Conservation (phyloP, 106 monocot species). For the Dioscorea dumetorum region DNA sequence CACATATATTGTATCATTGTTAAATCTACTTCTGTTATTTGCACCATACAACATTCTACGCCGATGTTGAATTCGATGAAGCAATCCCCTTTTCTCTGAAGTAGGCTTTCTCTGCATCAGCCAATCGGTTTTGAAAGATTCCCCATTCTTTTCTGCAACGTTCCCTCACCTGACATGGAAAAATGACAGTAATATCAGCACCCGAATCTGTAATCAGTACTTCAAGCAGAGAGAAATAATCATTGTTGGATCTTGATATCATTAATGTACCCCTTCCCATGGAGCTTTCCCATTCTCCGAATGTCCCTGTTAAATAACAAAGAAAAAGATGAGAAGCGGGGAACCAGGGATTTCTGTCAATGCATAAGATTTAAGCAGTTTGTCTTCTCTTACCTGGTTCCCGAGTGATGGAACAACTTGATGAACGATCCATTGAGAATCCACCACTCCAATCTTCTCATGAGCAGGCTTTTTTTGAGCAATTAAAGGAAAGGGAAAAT, state of each 20-base stretch:
- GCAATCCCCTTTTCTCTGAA: not conserved
- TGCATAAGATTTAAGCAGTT: no score
- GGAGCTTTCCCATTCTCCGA: conserved; percentile 14
- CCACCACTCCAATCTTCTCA: conserved; percentile 14
- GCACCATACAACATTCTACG: not conserved
- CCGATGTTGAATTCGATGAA: conserved; percentile 3
- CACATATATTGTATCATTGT: no score
- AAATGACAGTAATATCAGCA: not conserved
- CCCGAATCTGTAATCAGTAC: not conserved
- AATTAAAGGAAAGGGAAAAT: no score
- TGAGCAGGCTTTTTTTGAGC: conserved; percentile 1
- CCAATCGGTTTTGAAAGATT: conserved; percentile 19
- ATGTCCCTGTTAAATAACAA: conserved; percentile 11
- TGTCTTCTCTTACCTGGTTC: conserved; percentile 19
- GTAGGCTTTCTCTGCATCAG: conserved; percentile 13
- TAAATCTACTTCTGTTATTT: no score
- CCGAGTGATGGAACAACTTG: conserved; percentile 20
- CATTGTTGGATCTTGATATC: no score
- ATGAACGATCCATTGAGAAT: conserved; percentile 12
- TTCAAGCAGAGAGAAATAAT: no score
- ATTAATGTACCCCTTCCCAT: conserved; percentile 14
- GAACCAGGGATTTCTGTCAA: no score
- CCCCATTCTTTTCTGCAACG: conserved; percentile 21
- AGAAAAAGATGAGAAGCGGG: not conserved
- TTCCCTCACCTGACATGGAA: conserved; percentile 14